These are phyloP conservation scores for Fusarium equiseti DNA, from an alignment of 2,329 filamentous ascomycete species.

Conservation along the genomic window DNA sequence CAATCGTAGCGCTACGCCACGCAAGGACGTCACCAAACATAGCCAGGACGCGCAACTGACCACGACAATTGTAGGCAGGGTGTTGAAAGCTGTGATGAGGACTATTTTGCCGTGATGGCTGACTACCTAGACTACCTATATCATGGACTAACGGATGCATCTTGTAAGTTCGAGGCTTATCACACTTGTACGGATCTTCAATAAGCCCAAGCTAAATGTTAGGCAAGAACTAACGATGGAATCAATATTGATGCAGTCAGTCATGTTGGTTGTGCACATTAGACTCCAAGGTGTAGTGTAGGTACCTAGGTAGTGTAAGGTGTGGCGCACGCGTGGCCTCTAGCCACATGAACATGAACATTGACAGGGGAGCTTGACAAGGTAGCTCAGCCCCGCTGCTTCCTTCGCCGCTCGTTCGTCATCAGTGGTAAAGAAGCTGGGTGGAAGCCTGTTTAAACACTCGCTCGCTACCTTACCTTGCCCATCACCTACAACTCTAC, in stretches of 20 bases:
- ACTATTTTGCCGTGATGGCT: background rate
- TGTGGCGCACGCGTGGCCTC: conserved; percentile 38
- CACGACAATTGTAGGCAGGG: conserved; percentile 4
- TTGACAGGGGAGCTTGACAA: conserved; percentile 18
- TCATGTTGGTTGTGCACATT: conserved; percentile 11
- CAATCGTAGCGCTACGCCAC: conserved; percentile 25
- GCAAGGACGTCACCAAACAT: conserved; percentile 25
- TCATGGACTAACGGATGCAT: background rate
- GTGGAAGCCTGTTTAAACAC: conserved; percentile 34
- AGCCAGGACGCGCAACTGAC: conserved; percentile 24
- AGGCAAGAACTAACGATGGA: background rate
- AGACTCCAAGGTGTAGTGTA: background rate
- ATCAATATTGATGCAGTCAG: conserved; percentile 6
- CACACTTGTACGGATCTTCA: background rate
- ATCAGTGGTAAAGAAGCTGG: conserved; percentile 31
- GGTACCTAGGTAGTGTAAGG: background rate
- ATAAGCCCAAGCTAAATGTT: background rate
- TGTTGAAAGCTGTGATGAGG: background rate
- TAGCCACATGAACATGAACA: conserved; percentile 19
- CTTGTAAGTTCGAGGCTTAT: background rate
- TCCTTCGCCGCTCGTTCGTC: conserved; percentile 38
- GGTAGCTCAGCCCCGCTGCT: conserved; percentile 39
- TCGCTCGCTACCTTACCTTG: background rate
- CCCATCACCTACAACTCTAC: background rate
- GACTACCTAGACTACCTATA: background rate